Conservation (phyloP, 2,329 filamentous ascomycete genomes). For the Leptoxyphium fumago region DNA sequence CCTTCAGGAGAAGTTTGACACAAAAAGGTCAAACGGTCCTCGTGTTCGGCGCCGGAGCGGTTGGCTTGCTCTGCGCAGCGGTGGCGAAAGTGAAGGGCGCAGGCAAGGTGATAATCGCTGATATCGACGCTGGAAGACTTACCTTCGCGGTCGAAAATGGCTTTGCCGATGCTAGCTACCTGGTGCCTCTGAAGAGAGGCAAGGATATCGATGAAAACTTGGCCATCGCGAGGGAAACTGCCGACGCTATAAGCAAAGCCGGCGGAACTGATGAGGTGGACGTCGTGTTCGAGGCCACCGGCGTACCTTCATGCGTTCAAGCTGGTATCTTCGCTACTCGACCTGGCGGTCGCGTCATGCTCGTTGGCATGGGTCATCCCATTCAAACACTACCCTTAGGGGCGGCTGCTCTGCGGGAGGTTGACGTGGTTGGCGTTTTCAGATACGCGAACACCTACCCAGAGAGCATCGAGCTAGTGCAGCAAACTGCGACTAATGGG, state of each 20-base stretch:
- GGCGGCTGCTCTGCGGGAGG: constrained; percentile 57
- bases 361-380: constrained; percentile 68
- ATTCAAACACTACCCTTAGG: constrained; percentile 61
- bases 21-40: constrained; percentile 34
- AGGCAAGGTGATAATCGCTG: constrained; percentile 41
- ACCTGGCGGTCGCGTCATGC: constrained; percentile 56
- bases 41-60: constrained; percentile 47
- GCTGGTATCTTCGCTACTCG: constrained; percentile 55
- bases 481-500: constrained; percentile 31
- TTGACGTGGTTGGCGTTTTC: constrained; percentile 67
- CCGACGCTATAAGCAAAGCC: constrained; percentile 27
- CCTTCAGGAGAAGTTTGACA: constrained; percentile 38
- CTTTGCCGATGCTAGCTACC: constrained; percentile 32
- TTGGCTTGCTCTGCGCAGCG: constrained; percentile 44
- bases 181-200: constrained; percentile 32
- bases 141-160: constrained; percentile 39
- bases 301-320: constrained; percentile 60
- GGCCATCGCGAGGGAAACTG: constrained; percentile 35
- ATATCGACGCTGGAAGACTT: constrained; percentile 43
- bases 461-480: constrained; percentile 48
- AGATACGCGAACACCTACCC: constrained; percentile 64
- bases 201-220: constrained; percentile 39
- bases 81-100: constrained; percentile 41
- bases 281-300: constrained; percentile 61
- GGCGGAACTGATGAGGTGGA: constrained; percentile 43